Evolutionary conservation across 768 basidiomycete genomes (phyloP).

Genomic region (Hemileccinum impolitum): DNA sequence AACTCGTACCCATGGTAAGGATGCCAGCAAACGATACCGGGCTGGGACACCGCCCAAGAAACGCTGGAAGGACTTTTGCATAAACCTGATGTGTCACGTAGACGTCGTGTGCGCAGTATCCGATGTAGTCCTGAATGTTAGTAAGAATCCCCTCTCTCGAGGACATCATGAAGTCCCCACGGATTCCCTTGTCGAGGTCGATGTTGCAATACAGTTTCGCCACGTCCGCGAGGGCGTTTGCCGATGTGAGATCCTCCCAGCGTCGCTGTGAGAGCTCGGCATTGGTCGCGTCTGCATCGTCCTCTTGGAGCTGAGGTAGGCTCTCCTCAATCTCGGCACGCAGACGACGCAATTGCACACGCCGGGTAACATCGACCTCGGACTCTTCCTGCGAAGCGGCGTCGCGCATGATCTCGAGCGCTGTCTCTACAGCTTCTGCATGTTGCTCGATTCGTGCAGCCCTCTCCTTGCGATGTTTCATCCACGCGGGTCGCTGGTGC

Average conservation of each 20-base stretch:
- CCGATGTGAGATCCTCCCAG: slow-evolving; percentile 93
- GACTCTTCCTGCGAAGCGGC: slow-evolving; percentile 32
- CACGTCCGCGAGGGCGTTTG: slow-evolving; percentile 90
- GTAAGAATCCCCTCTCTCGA: slow-evolving; percentile 62
- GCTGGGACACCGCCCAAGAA: slow-evolving; percentile 80
- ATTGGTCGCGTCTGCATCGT: slow-evolving; percentile 38
- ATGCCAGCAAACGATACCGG: slow-evolving; percentile 93
- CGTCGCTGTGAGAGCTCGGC: slow-evolving; percentile 49
- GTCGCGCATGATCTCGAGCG: slow-evolving; percentile 50
- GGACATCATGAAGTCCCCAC: slow-evolving; percentile 72
- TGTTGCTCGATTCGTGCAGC: slow-evolving; percentile 50
- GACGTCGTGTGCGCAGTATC: slow-evolving; percentile 87
- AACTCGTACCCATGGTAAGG: slow-evolving; percentile 86
- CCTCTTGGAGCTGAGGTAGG: slow-evolving; percentile 35
- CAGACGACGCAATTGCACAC: slow-evolving; percentile 38
- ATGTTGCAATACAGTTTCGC: slow-evolving; percentile 87
- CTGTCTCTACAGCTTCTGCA: slow-evolving; percentile 61
- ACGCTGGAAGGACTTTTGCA: slow-evolving; percentile 71
- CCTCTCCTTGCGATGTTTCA: slow-evolving; percentile 75
- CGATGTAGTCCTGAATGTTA: slow-evolving; percentile 68
- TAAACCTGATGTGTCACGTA: slow-evolving; percentile 81
- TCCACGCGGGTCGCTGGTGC: slow-evolving; percentile 92
- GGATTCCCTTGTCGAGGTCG: slow-evolving; percentile 69
- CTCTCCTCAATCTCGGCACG: slow-evolving; percentile 40
- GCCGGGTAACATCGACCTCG: slow-evolving; percentile 39